phyloP scores from a whole-genome alignment of 1,284 basidiomycete species.

The Microbotryum intermedium region DNA sequence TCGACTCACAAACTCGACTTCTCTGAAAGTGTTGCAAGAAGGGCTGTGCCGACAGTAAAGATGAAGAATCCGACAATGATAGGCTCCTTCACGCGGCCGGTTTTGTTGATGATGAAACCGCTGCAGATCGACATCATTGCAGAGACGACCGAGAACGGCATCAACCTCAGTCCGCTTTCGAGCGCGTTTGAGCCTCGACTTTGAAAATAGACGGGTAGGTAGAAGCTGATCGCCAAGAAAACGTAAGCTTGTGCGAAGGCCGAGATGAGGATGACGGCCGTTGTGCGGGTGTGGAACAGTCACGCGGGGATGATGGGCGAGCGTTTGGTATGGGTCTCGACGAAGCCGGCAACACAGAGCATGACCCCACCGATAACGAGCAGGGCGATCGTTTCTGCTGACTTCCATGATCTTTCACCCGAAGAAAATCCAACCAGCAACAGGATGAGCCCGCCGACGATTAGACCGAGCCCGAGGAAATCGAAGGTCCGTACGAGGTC shows the following conservation, averaged over 20 bases:
- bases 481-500: constrained; percentile 53
- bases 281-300: constrained; percentile 67
- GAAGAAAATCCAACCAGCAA: constrained; percentile 24
- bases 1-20: constrained; percentile 12
- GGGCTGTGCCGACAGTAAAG: constrained; percentile 33
- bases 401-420: constrained; percentile 38
- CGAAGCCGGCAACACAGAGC: constrained; percentile 52
- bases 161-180: constrained; percentile 61
- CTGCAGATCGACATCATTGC: constrained; percentile 52
- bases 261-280: constrained; percentile 54
- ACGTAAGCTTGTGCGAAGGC: constrained; percentile 58
- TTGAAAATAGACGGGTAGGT: constrained; percentile 37
- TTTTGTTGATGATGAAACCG: constrained; percentile 54
- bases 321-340: constrained; percentile 59
- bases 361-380: constrained; percentile 59
- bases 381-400: constrained; percentile 57
- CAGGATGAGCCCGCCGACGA: constrained; percentile 45
- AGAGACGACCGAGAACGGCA: constrained; percentile 57
- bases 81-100: constrained; percentile 51
- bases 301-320: constrained; percentile 72
- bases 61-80: constrained; percentile 20
- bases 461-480: constrained; percentile 60
- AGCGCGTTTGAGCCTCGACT: constrained; percentile 66
- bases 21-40: constrained; percentile 34
- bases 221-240: constrained; percentile 49